Conservation (phyloP, 176 grass and related monocot genomes). For the Rhipidocladum racemiflorum region DNA sequence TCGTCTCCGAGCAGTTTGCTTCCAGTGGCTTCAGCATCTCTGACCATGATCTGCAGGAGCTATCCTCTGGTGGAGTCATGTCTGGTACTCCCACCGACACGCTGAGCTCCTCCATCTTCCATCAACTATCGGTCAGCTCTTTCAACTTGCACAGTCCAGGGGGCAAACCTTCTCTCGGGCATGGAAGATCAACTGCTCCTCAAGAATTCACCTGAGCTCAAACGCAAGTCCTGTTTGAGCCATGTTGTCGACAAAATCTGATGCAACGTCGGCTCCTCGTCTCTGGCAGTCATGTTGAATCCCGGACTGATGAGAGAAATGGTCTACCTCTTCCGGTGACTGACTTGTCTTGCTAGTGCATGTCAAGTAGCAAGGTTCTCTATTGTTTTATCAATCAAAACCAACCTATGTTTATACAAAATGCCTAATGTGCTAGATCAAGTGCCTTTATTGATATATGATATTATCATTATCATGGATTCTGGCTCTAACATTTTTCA, state of each 20-base stretch:
- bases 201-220: constrained; percentile 66
- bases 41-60: constrained; percentile 39
- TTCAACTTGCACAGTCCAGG: constrained; percentile 61
- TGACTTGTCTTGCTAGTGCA: constrained; percentile 23
- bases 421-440: constrained; percentile 27
- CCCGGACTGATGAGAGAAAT: not conserved
- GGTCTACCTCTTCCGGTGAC: constrained; percentile 18
- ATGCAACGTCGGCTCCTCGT: not conserved
- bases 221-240: constrained; percentile 65
- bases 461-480: not conserved
- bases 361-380: constrained; percentile 27
- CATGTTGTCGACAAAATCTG: not conserved
- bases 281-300: not conserved
- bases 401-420: constrained; percentile 32
- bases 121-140: constrained; percentile 73
- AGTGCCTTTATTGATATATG: constrained; percentile 23
- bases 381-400: constrained; percentile 1
- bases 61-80: constrained; percentile 44
- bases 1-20: constrained; percentile 81
- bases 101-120: constrained; percentile 60
- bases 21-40: constrained; percentile 58
- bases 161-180: constrained; percentile 44
- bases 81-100: constrained; percentile 46
- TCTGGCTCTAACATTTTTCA: constrained; percentile 22
- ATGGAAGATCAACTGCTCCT: constrained; percentile 54